phyloP scores from a whole-genome alignment of 2,329 filamentous ascomycete species.

The Claviceps capensis region DNA sequence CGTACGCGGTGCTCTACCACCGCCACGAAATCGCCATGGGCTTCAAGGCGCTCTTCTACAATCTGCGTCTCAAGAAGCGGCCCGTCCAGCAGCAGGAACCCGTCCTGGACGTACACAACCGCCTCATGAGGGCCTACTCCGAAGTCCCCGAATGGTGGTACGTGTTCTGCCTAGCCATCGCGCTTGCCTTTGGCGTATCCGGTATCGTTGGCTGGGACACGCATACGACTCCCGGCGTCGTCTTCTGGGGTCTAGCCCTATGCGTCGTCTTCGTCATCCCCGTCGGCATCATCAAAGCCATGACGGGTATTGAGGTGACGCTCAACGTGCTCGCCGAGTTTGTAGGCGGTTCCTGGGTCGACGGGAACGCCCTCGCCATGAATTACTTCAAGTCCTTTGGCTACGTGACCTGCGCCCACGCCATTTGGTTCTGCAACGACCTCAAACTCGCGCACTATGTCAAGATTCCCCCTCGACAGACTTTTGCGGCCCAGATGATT shows the following conservation, averaged over 20 bases:
- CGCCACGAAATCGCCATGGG: constrained; percentile 35
- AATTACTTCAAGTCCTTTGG: constrained; percentile 42
- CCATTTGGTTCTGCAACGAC: constrained; percentile 36
- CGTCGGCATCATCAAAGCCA: constrained; percentile 38
- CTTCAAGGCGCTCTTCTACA: constrained; percentile 32
- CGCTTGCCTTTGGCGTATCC: constrained; percentile 31
- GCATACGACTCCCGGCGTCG: constrained; percentile 34
- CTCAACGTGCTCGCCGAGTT: constrained; percentile 41
- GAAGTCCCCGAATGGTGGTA: constrained; percentile 45
- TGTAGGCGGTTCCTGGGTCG: constrained; percentile 35
- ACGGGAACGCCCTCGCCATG: constrained; percentile 37
- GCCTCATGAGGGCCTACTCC: constrained; percentile 32
- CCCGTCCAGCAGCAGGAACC: constrained; percentile 16
- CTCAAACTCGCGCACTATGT: constrained; percentile 40
- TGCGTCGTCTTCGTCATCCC: constrained; percentile 38
- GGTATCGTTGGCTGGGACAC: constrained; percentile 36
- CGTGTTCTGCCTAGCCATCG: constrained; percentile 24
- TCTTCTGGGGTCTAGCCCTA: constrained; percentile 36
- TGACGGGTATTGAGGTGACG: constrained; percentile 37
- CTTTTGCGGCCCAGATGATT: constrained; percentile 44
- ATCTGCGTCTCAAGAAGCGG: constrained; percentile 28
- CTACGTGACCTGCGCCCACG: constrained; percentile 35
- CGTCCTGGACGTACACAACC: constrained; percentile 32
- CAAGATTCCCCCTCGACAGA: constrained; percentile 47
- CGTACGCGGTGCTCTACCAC: constrained; percentile 38